phyloP scores from a whole-genome alignment of 306 rosid genomes.

The Aeschynomene evenia region DNA sequence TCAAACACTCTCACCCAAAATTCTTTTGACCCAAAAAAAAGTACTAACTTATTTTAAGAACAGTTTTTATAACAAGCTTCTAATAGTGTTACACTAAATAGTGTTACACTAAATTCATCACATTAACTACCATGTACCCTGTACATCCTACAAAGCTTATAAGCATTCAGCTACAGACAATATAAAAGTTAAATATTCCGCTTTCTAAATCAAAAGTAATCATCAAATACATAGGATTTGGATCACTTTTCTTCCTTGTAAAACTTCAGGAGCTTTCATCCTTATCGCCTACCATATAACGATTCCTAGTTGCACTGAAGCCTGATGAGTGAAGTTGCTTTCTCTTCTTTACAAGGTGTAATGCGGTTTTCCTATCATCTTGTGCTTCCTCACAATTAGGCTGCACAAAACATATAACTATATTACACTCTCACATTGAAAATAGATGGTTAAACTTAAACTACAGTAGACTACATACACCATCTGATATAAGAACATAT shows the following conservation, averaged over 20 bases:
- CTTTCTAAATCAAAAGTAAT: not conserved
- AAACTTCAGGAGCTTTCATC: slow-evolving; percentile 32
- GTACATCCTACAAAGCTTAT: not conserved
- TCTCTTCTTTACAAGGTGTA: slow-evolving; percentile 65
- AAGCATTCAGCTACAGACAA: not conserved
- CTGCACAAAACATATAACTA: slow-evolving; percentile 35
- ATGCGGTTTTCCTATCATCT: slow-evolving; percentile 61
- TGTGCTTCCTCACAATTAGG: slow-evolving; percentile 39
- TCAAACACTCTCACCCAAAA: too few relatives aligned
- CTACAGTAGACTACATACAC: not conserved
- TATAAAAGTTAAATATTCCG: not conserved
- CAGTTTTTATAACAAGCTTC: not conserved
- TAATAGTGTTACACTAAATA: not conserved
- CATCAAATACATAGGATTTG: not conserved
- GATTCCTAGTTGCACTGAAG: slow-evolving; percentile 35
- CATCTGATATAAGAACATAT: not conserved
- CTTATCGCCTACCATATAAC: slow-evolving; percentile 45
- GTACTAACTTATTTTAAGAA: too few relatives aligned
- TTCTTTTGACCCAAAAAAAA: too few relatives aligned
- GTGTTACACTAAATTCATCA: not conserved
- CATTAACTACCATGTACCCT: not conserved
- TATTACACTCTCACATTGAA: not conserved
- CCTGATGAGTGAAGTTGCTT: slow-evolving; percentile 69
- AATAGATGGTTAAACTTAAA: slow-evolving; percentile 6
- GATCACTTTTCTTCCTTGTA: not conserved